phyloP scores from a whole-genome alignment of 805 yeast genomes.

The Komagataella pastoris region DNA sequence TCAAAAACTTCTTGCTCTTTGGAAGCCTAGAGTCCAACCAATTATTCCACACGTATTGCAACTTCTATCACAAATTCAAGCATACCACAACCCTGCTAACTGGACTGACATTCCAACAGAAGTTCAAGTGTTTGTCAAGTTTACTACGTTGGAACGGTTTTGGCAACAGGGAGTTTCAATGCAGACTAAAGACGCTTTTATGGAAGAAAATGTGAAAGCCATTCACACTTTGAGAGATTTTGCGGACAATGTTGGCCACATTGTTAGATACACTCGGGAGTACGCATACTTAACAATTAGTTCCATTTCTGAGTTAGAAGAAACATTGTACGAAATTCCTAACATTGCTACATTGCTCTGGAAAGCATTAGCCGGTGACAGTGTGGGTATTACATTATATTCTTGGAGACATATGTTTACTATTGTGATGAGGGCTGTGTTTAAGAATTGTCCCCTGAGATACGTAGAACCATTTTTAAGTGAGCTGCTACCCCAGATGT shows the following conservation, averaged over 20 bases:
- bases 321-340: constrained; percentile 77
- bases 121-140: constrained; percentile 84
- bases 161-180: constrained; percentile 98
- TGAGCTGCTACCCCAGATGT: constrained; percentile 65
- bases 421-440: constrained; percentile 72
- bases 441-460: constrained; percentile 76
- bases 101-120: constrained; percentile 82
- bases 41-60: constrained; percentile 85
- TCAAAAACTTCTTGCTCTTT: constrained; percentile 51
- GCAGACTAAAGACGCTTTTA: constrained; percentile 86
- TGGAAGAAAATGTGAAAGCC: constrained; percentile 89
- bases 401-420: constrained; percentile 97
- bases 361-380: constrained; percentile 78
- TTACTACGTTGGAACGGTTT: constrained; percentile 83
- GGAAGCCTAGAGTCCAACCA: constrained; percentile 92
- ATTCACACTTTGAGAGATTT: constrained; percentile 89
- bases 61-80: constrained; percentile 78
- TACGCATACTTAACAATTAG: constrained; percentile 86
- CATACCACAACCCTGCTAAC: constrained; percentile 86
- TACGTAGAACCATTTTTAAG: constrained; percentile 58
- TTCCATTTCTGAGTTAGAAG: constrained; percentile 81
- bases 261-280: constrained; percentile 89
- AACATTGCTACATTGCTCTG: constrained; percentile 64
- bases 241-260: constrained; percentile 96
- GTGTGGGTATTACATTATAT: constrained; percentile 81